phyloP scores from a whole-genome alignment of 352 stramenopile genomes.

The Pythium dissimile region DNA sequence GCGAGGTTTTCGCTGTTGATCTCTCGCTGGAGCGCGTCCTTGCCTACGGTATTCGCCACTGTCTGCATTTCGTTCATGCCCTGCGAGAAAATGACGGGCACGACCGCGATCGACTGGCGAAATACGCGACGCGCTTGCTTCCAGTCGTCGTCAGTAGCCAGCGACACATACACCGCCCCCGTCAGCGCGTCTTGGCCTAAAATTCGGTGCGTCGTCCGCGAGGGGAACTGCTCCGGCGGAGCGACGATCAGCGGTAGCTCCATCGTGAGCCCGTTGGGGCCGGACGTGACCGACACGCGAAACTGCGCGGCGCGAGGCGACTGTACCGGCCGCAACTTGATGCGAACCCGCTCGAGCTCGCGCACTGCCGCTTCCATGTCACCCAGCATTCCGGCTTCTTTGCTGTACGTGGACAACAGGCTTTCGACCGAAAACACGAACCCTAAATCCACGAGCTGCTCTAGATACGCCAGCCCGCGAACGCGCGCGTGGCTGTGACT shows the following conservation, averaged over 20 bases:
- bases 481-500: constrained; percentile 21
- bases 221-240: constrained; percentile 19
- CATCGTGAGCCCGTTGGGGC: constrained; percentile 54
- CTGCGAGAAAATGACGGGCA: constrained; percentile 82
- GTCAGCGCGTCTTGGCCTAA: constrained; percentile 72
- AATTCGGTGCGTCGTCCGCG: constrained; percentile 67
- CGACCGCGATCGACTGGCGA: constrained; percentile 50
- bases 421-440: constrained; percentile 86
- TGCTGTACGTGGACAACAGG: constrained; percentile 81
- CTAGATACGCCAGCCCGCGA: constrained; percentile 59
- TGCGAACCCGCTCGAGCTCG: constrained; percentile 59
- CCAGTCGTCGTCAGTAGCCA: constrained; percentile 44
- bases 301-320: constrained; percentile 60
- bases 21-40: constrained; percentile 68
- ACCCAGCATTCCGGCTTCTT: constrained; percentile 80
- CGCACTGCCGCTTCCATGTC: constrained; percentile 82
- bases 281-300: constrained; percentile 66
- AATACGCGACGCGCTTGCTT: constrained; percentile 60
- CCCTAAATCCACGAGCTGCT: constrained; percentile 51
- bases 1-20: constrained; percentile 79
- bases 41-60: constrained; percentile 86
- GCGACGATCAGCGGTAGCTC: constrained; percentile 73
- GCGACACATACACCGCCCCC: constrained; percentile 61
- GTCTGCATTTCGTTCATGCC: constrained; percentile 94
- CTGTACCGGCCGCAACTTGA: constrained; percentile 69